Base-by-base conservation (phyloP, 2,329 filamentous ascomycete species). In the Sordariomycetes sp. region DNA sequence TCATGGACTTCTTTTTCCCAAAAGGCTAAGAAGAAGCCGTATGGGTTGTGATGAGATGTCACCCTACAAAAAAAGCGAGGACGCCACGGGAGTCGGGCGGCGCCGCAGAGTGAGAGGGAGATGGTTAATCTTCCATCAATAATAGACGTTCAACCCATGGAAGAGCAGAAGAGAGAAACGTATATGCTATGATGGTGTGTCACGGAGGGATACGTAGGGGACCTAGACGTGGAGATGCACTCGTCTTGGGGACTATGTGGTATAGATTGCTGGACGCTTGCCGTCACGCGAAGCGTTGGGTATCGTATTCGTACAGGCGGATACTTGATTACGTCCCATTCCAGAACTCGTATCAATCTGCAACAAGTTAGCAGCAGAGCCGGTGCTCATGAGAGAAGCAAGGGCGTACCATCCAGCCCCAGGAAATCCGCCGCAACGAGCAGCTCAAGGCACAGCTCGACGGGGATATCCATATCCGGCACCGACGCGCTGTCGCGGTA, bases 361-460 rank as follows among this genome's bases (percentile, higher is more conserved):
- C 28, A 32, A 39, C 3, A 50, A 50, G 34, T 51, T 61, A 54
- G 67, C 70, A 64, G 59, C 59, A 56, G 22, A 17, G 61, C 57
- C 58, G n/a, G n/a, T n/a, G n/a, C 45, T 50, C 22, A 20, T 8
- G 8, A 50, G 20, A 22, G 22, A 10, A 20, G 22, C 28, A 50
- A 20, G n/a, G 34, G 57, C 78, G 76, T 59, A 60, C 39, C 20
- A 42, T 59, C 84, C 66, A 91, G 72, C 64, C 85, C 83, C 62
- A 91, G 73, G 67, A 82, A 92, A 71, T 91, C 87, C 28, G 87
- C 86, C 15, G 87, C 88, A 72, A 87, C 85, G 62, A 92, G 72
- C 60, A 92, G 69, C 72, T 91, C 87, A 51, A 92, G 75, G 64
- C 87, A 90, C 54, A 91, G 74, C 71, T 91, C 87, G 34, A 87